These are phyloP conservation scores for Pneumocystis wakefieldiae DNA, from an alignment of 1,139 yeast species.

Conservation along the genomic window DNA sequence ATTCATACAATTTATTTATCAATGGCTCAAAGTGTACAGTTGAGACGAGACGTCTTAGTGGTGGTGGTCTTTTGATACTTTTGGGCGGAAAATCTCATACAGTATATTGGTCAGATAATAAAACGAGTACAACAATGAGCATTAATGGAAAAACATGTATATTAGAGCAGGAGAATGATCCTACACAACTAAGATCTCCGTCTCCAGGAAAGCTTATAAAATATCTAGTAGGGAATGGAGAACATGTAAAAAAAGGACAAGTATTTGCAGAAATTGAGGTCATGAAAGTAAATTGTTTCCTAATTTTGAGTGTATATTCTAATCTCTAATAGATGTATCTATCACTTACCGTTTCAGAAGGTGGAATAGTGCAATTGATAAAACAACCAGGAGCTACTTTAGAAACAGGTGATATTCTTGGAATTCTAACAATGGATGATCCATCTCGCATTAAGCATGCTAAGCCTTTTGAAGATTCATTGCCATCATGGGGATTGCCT, in stretches of 20 bases:
- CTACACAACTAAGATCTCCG: constrained; percentile 95
- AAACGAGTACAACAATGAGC: constrained; percentile 86
- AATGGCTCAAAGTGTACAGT: constrained; percentile 86
- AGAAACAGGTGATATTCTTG: constrained; percentile 91
- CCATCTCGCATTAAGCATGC: constrained; percentile 97
- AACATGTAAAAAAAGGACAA: constrained; percentile 81
- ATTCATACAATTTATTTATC: constrained; percentile 72
- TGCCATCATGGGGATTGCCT: constrained; percentile 80
- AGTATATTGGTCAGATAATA: constrained; percentile 95
- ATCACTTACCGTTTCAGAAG: constrained; percentile 84
- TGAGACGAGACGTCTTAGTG: constrained; percentile 73
- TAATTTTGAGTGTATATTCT: neutral
- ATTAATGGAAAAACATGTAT: constrained; percentile 91
- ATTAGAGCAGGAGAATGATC: constrained; percentile 89
- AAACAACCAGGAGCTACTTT: constrained; percentile 98
- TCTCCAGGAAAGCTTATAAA: constrained; percentile 96
- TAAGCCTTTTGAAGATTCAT: constrained; percentile 81
- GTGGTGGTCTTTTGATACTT: constrained; percentile 82
- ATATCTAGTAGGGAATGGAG: constrained; percentile 88
- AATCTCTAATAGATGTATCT: constrained; percentile 32
- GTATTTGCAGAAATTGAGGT: constrained; percentile 97
- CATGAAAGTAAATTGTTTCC: constrained; percentile 68
- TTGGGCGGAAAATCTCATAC: constrained; percentile 88
- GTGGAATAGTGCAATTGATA: constrained; percentile 80
- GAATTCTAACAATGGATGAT: constrained; percentile 85